Percentiles rank a stretch among this genome's conserved stretches.
These are phyloP conservation scores for Colletotrichum siamense DNA, from an alignment of 2,329 filamentous ascomycete species.

Conservation along the genomic window DNA sequence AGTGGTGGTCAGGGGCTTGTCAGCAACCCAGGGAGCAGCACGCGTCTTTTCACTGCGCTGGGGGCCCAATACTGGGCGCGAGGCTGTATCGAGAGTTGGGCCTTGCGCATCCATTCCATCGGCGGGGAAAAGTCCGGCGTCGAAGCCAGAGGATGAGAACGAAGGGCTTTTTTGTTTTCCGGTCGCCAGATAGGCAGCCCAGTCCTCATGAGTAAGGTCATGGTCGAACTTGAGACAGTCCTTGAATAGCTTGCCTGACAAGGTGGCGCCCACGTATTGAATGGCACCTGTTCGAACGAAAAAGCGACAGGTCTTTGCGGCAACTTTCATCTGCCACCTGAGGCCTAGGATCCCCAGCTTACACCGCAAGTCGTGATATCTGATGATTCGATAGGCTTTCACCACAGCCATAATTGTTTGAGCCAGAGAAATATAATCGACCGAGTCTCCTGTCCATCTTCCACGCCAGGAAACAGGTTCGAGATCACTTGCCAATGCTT, in stretches of 20 bases:
- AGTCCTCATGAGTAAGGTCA: conserved; percentile 61
- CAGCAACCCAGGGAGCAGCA: conserved; percentile 31
- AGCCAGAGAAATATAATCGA: conserved; percentile 63
- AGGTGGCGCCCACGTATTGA: conserved; percentile 61
- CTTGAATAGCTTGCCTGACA: conserved; percentile 60
- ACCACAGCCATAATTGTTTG: conserved; percentile 62
- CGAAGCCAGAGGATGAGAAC: neutral
- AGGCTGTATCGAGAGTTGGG: neutral
- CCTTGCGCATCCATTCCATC: neutral
- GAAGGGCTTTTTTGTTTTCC: conserved; percentile 36
- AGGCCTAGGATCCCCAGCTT: conserved; percentile 63
- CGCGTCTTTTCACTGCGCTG: neutral
- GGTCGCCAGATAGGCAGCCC: conserved; percentile 59
- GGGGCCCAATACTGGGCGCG: neutral
- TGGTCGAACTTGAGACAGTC: conserved; percentile 66
- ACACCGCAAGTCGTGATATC: conserved; percentile 61
- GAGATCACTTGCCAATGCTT: conserved; percentile 40
- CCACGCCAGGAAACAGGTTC: conserved; percentile 61
- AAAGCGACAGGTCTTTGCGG: conserved; percentile 64
- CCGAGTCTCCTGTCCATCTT: conserved; percentile 62
- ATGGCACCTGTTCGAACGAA: conserved; percentile 61
- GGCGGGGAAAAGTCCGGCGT: neutral
- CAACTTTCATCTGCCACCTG: conserved; percentile 64
- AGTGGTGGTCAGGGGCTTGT: conserved; percentile 36
- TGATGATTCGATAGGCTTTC: conserved; percentile 63